Evolutionary conservation across 2,329 filamentous ascomycete genomes (phyloP).

Genomic region (Teratosphaeria viscida): DNA sequence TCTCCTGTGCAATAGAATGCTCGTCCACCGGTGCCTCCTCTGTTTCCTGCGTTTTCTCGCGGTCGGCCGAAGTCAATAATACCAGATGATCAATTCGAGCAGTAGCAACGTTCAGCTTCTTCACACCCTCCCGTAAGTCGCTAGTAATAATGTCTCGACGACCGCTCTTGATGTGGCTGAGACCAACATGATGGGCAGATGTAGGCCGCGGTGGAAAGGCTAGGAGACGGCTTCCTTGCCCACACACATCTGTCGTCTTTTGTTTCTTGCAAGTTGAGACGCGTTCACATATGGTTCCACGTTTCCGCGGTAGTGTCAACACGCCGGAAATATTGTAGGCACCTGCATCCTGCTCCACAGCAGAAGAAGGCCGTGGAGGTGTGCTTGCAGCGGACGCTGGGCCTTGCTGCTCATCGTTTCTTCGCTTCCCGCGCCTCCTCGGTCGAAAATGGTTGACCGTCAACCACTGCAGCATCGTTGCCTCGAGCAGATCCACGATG

Average conservation of each 20-base stretch:
- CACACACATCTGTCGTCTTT: neutral
- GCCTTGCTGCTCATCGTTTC: constrained; percentile 5
- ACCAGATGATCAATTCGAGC: neutral
- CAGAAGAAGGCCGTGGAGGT: neutral
- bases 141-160: constrained; percentile 1
- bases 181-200: constrained; percentile 21
- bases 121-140: neutral
- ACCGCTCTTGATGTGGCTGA: constrained; percentile 36
- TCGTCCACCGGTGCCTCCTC: neutral
- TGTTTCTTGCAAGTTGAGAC: constrained; percentile 3
- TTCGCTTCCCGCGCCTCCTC: constrained; percentile 16
- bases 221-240: neutral
- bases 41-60: neutral
- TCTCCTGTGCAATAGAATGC: neutral
- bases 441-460: constrained; percentile 60
- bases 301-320: neutral
- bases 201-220: neutral
- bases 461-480: constrained; percentile 64
- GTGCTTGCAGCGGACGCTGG: neutral
- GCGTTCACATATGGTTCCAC: constrained; percentile 1
- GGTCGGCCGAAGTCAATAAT: neutral
- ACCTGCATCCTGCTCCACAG: neutral
- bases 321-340: neutral
- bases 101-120: neutral
- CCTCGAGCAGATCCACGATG: constrained; percentile 55